Conservation (phyloP, 2,329 filamentous ascomycete species). For the Penicillium sp. region DNA sequence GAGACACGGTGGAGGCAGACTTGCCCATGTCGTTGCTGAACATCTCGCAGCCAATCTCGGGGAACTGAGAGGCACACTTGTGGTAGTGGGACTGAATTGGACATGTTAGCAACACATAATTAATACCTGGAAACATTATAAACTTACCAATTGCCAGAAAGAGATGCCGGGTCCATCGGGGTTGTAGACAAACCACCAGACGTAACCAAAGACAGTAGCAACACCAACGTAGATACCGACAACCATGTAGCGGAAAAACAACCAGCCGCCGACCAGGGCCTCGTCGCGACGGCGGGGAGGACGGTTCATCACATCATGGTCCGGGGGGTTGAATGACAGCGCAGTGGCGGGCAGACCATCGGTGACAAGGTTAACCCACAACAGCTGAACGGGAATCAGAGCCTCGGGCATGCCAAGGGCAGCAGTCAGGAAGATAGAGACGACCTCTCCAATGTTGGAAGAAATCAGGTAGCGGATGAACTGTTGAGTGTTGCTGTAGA, state of each 20-base stretch:
- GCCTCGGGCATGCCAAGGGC: conserved; percentile 97
- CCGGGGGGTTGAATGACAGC: conserved; percentile 96
- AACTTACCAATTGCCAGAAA: conserved; percentile 74
- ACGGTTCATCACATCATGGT: conserved; percentile 95
- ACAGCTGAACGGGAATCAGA: conserved; percentile 90
- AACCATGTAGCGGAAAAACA: conserved; percentile 96
- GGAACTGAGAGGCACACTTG: conserved; percentile 79
- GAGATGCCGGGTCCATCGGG: conserved; percentile 82
- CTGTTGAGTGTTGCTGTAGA: conserved; percentile 99
- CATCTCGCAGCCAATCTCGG: conserved; percentile 88
- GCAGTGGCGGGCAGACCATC: conserved; percentile 96
- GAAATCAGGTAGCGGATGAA: conserved; percentile 99
- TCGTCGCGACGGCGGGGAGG: conserved; percentile 90
- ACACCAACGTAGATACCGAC: conserved; percentile 93
- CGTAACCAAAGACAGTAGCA: conserved; percentile 93
- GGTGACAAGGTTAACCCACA: conserved; percentile 98
- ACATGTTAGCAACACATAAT: conserved; percentile 7
- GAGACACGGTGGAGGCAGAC: conserved; percentile 86
- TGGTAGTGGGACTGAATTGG: conserved; percentile 73
- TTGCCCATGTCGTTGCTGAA: conserved; percentile 84
- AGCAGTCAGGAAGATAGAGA: conserved; percentile 97
- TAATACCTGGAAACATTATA: conserved; percentile 8
- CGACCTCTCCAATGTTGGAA: conserved; percentile 98
- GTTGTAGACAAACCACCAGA: conserved; percentile 99
- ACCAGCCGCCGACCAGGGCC: conserved; percentile 86